Evolutionary conservation across 1,139 yeast species (phyloP), one percentile per base, ranked within the genome.

Genomic region (Yamadazyma dushanensis): DNA sequence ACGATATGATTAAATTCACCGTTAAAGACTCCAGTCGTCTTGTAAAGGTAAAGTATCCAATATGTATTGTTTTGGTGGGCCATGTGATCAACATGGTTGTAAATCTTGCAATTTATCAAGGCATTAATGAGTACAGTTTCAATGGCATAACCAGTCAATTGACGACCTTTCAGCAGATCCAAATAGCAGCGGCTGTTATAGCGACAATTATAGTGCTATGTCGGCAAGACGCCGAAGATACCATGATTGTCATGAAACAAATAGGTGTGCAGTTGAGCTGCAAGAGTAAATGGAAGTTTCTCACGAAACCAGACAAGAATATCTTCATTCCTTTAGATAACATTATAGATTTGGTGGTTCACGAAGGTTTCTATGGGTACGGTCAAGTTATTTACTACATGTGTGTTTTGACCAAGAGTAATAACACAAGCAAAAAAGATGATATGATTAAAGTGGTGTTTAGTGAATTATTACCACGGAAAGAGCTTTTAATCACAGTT

Each of bases 351-450:
- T 54, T 82, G 18, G 77, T 80, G 0, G 76, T 83, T 21, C 82
- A 81, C 49, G 90, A 83, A 53, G 88, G 84, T 1, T 81, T 82
- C 50, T 70, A 67, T 42, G 78, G 80, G 6, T 73, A 78, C 45
- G 76, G 75, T 11, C 78, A 76, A 51, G 86, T 80, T 7, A 64
- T 81, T 1, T 80, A 70, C 50, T 81, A 81, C 50, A 57, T 83
- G 54, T 75, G 83, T 36, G 61, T 81, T 6, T 59, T 81, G 29
- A 69, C 78, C n/a, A 69, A 64, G 55, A 63, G 55, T 34, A 57
- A 50, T 41, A 34, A 45, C 46, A 38, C 51, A 23, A 40, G 29
- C 8, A 41, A 35, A 36, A 39, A 49, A 13, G 61, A 61, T n/a
- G 62, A 60, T 36, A 48, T 60, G 35, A 66, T 70, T 31, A 59